Conservation (phyloP, 768 basidiomycete genomes). For the Phylloporus rhodoxanthus region DNA sequence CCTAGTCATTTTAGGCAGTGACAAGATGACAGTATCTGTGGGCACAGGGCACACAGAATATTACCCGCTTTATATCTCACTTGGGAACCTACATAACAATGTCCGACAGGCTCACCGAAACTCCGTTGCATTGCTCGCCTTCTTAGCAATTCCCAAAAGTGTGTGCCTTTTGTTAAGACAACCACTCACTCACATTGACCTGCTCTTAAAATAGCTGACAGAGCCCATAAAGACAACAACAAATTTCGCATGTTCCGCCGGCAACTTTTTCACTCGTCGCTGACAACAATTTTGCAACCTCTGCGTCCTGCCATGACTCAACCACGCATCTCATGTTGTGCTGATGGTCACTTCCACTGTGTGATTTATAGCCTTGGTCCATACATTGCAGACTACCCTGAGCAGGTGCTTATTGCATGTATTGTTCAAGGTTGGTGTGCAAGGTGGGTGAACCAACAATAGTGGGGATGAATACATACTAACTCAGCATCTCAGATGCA, state of each 20-base stretch:
- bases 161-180: neutral
- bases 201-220: no score
- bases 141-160: constrained; percentile 30
- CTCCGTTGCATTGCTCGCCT: constrained; percentile 8
- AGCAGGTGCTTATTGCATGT: neutral
- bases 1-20: constrained; percentile 14
- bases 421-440: neutral
- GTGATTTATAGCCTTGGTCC: neutral
- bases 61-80: constrained; percentile 11
- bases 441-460: no score
- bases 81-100: constrained; percentile 15
- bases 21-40: constrained; percentile 14
- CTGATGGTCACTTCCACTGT: neutral
- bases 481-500: no score
- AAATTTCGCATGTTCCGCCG: no score
- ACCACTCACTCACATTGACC: no score
- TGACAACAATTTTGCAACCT: neutral
- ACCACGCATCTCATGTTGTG: neutral
- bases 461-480: no score
- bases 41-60: constrained; percentile 12
- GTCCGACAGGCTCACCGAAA: constrained; percentile 1
- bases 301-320: neutral
- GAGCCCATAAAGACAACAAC: no score
- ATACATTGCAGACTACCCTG: neutral
- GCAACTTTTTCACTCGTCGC: neutral